These are phyloP conservation scores for Entoloma clypeatum DNA, from an alignment of 1,284 basidiomycete genomes.

Conservation along the genomic window DNA sequence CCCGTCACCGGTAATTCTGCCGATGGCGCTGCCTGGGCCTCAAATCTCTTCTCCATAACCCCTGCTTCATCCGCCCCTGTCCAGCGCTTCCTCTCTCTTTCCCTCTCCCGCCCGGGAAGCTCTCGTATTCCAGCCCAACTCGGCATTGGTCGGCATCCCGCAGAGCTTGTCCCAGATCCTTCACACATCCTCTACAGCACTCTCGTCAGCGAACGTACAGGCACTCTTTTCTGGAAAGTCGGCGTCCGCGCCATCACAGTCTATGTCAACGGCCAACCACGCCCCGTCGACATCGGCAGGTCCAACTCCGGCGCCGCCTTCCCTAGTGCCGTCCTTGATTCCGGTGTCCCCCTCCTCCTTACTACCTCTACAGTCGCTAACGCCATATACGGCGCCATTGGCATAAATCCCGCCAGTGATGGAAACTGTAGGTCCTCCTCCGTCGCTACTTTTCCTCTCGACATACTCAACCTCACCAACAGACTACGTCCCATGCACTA, in stretches of 20 bases:
- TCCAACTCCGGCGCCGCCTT: slow-evolving; percentile 30
- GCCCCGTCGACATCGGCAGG: slow-evolving; percentile 36
- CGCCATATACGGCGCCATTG: slow-evolving; percentile 74
- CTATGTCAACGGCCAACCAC: slow-evolving; percentile 45
- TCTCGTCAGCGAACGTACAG: slow-evolving; percentile 36
- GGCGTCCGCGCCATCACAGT: slow-evolving; percentile 54
- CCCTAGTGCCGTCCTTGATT: slow-evolving; percentile 65
- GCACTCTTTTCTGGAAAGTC: slow-evolving; percentile 58
- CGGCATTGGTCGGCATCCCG: slow-evolving; percentile 64
- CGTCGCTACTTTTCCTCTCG: slow-evolving; percentile 1
- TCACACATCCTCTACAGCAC: slow-evolving; percentile 48
- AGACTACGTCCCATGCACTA: slow-evolving; percentile 71
- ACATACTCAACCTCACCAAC: neutral
- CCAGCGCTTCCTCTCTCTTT: slow-evolving; percentile 61
- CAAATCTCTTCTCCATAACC: slow-evolving; percentile 65
- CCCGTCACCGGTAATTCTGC: slow-evolving; percentile 44
- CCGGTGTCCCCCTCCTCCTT: slow-evolving; percentile 62
- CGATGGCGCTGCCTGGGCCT: slow-evolving; percentile 59
- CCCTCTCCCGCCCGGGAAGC: slow-evolving; percentile 63
- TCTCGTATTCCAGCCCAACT: slow-evolving; percentile 50
- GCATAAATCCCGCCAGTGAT: slow-evolving; percentile 52
- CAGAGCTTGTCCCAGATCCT: slow-evolving; percentile 46
- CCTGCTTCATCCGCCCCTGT: slow-evolving; percentile 47
- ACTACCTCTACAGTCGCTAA: slow-evolving; percentile 59
- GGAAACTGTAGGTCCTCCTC: slow-evolving; percentile 52